These are phyloP conservation scores for Claviceps sp. DNA, from an alignment of 2,329 filamentous ascomycete species.

Conservation along the genomic window DNA sequence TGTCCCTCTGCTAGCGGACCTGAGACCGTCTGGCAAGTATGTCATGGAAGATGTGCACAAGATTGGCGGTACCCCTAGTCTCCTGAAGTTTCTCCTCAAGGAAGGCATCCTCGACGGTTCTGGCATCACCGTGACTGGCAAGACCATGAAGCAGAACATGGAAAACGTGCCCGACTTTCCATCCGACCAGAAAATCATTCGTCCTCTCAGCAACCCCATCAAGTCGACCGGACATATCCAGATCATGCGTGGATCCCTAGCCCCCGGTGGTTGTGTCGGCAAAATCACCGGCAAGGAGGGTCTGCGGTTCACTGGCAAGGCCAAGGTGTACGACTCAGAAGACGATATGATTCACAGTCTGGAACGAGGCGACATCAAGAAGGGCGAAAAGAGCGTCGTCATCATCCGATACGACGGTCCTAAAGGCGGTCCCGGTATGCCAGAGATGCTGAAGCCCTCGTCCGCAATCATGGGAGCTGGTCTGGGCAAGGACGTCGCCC, in stretches of 20 bases:
- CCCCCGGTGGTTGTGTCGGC: slow-evolving; percentile 74
- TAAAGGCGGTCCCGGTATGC: slow-evolving; percentile 88
- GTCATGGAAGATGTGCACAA: slow-evolving; percentile 77
- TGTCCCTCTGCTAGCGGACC: slow-evolving; percentile 66
- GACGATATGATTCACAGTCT: slow-evolving; percentile 66
- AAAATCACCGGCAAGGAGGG: slow-evolving; percentile 95
- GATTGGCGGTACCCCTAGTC: slow-evolving; percentile 73
- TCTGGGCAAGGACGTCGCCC: slow-evolving; percentile 60
- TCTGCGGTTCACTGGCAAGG: slow-evolving; percentile 66
- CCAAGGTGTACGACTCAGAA: slow-evolving; percentile 75
- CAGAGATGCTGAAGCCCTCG: slow-evolving; percentile 86
- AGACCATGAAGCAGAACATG: slow-evolving; percentile 79
- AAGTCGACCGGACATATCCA: slow-evolving; percentile 80
- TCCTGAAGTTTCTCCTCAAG: slow-evolving; percentile 77
- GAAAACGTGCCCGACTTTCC: slow-evolving; percentile 61
- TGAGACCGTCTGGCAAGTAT: slow-evolving; percentile 78
- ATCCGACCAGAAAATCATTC: slow-evolving; percentile 68
- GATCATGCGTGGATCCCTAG: slow-evolving; percentile 74
- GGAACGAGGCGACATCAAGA: slow-evolving; percentile 63
- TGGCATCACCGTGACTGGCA: slow-evolving; percentile 76
- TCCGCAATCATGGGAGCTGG: slow-evolving; percentile 87
- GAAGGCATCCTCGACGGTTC: slow-evolving; percentile 70
- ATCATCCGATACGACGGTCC: slow-evolving; percentile 90
- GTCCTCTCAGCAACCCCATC: slow-evolving; percentile 68
- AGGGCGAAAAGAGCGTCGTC: slow-evolving; percentile 77